phyloP scores from a whole-genome alignment of 2,329 filamentous ascomycete genomes.

The Hirsutella thompsonii region DNA sequence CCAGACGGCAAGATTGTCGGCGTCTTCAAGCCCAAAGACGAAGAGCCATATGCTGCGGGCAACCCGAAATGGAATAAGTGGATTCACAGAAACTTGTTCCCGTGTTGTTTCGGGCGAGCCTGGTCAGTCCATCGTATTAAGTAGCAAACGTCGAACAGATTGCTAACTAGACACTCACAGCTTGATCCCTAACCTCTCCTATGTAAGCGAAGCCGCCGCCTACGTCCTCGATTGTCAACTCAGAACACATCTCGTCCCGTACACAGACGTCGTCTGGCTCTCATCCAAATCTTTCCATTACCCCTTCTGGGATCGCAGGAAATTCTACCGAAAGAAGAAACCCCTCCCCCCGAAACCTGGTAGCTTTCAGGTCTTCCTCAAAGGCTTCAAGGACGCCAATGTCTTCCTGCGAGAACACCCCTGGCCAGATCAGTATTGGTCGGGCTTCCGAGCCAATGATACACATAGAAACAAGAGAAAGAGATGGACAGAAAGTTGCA shows the following conservation, averaged over 20 bases:
- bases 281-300: constrained; percentile 98
- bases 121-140: constrained; percentile 40
- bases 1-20: constrained; percentile 87
- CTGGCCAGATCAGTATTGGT: constrained; percentile 82
- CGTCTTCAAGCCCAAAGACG: constrained; percentile 98
- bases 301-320: constrained; percentile 90
- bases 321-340: constrained; percentile 78
- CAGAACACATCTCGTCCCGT: constrained; percentile 84
- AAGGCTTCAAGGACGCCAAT: constrained; percentile 94
- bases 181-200: constrained; percentile 92
- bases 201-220: constrained; percentile 93
- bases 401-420: constrained; percentile 89
- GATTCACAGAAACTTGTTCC: constrained; percentile 95
- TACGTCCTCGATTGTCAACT: constrained; percentile 89
- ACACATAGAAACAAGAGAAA: constrained; percentile 55
- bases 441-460: constrained; percentile 56
- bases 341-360: constrained; percentile 79
- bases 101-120: constrained; percentile 90
- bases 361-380: constrained; percentile 94
- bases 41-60: constrained; percentile 91
- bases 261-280: constrained; percentile 87
- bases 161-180: constrained; percentile 18
- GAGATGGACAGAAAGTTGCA: constrained; percentile 72
- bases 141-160: not conserved
- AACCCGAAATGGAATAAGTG: constrained; percentile 99